Evolutionary conservation across 1,139 yeast genomes (phyloP).

Genomic region (Candida tetrigidarum): DNA sequence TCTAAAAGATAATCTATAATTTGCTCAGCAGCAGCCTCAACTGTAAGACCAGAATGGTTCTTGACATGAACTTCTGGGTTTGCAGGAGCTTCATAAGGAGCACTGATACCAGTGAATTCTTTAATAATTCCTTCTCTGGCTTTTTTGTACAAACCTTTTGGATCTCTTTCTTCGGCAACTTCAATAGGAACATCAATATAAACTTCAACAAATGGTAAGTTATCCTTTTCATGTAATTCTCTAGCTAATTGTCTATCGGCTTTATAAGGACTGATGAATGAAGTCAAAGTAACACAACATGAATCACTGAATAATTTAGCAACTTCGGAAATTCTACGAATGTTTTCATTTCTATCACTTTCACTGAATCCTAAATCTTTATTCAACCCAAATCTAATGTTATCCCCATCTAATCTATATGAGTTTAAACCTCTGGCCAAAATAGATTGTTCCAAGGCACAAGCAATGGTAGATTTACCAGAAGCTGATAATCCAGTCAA

Average conservation of each 20-base stretch:
- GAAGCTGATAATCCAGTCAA: conserved; percentile 94
- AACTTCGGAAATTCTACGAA: conserved; percentile 90
- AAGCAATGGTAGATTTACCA: conserved; percentile 94
- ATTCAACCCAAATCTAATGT: conserved; percentile 90
- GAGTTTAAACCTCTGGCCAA: conserved; percentile 70
- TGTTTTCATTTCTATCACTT: conserved; percentile 90
- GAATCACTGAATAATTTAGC: conserved; percentile 92
- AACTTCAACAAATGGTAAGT: conserved; percentile 86
- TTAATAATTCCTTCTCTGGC: conserved; percentile 94
- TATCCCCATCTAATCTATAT: conserved; percentile 94
- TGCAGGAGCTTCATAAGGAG: conserved; percentile 94
- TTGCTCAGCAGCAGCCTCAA: conserved; percentile 80
- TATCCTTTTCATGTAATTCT: conserved; percentile 74
- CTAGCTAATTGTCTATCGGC: conserved; percentile 86
- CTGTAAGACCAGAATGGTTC: conserved; percentile 64
- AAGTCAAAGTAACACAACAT: conserved; percentile 81
- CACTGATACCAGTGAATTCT: conserved; percentile 94
- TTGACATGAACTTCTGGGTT: conserved; percentile 80
- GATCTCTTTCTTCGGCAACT: conserved; percentile 95
- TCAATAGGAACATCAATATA: conserved; percentile 90
- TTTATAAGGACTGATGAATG: conserved; percentile 90
- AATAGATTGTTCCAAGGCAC: conserved; percentile 86
- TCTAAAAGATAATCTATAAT: conserved; percentile 70
- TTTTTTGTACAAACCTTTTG: conserved; percentile 94
- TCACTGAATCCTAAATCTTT: conserved; percentile 94